Conservation (phyloP, 257 asterid genomes). For the Solanum virginianum region DNA sequence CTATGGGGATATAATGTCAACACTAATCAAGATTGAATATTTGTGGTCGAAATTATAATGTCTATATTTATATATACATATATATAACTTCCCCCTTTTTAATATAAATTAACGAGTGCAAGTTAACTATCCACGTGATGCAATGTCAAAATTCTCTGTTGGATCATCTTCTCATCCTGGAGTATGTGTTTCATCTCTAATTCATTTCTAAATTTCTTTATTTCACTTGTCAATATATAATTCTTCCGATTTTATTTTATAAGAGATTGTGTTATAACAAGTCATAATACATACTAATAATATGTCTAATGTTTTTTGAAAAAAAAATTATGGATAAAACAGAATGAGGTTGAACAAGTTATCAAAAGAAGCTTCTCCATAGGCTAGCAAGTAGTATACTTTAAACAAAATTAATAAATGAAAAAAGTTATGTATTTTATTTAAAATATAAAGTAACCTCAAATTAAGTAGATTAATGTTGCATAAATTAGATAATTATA, state of each 20-base stretch:
- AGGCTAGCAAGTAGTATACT: neutral
- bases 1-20: no score
- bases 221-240: neutral
- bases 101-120: neutral
- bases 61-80: neutral
- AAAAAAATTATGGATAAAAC: neutral
- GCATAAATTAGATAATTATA: neutral
- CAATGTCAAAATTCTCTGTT: neutral
- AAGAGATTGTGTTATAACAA: neutral
- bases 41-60: no score
- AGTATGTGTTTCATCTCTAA: neutral
- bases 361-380: neutral
- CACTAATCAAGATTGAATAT: no score
- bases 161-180: neutral
- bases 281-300: neutral
- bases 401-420: neutral
- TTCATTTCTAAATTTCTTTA: neutral
- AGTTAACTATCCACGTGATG: neutral
- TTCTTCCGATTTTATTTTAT: neutral
- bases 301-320: no score
- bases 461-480: neutral
- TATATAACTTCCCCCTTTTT: neutral
- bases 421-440: neutral
- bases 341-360: neutral
- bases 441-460: neutral